Evolutionary conservation across 148 eudicot genomes (phyloP), one percentile per base, ranked within the genome.

Genomic region (Spergularia bocconei): DNA sequence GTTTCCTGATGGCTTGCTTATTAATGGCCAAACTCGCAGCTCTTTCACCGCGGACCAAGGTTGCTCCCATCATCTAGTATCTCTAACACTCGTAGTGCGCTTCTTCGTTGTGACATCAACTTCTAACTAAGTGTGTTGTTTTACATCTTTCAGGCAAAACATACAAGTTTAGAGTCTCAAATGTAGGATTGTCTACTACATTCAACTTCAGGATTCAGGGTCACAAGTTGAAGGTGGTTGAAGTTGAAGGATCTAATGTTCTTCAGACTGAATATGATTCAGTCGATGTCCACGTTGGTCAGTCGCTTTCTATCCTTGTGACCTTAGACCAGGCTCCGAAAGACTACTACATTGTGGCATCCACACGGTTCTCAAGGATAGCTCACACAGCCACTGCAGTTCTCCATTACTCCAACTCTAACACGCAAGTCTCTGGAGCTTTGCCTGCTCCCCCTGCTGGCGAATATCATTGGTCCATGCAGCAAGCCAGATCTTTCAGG

Each of bases 401-500:
- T 44, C 81, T 95, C 47, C 99, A 87, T 77, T 95, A 95, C 80
- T 75, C 90, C 1, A 91, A 86, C 60, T 95, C 99, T 50, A 71
- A 63, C 6, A 58, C 81, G 5, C 82, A 73, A 2, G 97, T 86
- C n/a, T 90, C 96, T 15, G 99, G 96, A 69, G 86, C 93, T 56
- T 20, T 92, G 69, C 97, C 99, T 23, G 77, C 89, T 77, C 84
- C 86, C 44, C 96, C 96, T 29, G 65, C 87, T 20, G 69, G 67
- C 21, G 83, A 83, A 70, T 23, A 81, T 0, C 80, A 84, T 58
- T 95, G 97, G 99, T 95, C 99, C 50, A 84, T 92, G 79, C 65
- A 84, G 56, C 99, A 95, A 86, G 99, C 99, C 77, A 85, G 97
- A 81, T 77, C 94, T 70, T 79, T 87, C 84, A 95, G 94, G 98